Conservation (phyloP, 2,329 filamentous ascomycete genomes). For the Talaromyces sp. region DNA sequence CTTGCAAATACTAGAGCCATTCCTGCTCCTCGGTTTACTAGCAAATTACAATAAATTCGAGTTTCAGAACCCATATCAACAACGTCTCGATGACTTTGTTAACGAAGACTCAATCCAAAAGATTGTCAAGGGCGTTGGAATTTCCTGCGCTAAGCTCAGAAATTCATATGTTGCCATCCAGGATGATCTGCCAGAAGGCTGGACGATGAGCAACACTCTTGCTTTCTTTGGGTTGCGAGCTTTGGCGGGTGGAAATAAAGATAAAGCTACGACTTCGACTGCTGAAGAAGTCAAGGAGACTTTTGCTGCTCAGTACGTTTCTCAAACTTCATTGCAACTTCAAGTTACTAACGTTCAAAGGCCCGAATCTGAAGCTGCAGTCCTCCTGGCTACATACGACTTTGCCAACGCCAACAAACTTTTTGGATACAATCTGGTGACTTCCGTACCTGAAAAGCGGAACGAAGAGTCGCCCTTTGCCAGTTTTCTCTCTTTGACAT, state of each 20-base stretch:
- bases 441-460: conserved; percentile 57
- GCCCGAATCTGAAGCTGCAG: conserved; percentile 72
- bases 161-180: conserved; percentile 79
- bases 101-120: conserved; percentile 84
- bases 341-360: conserved; percentile 46
- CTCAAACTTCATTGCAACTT: conserved; percentile 19
- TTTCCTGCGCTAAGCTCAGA: conserved; percentile 65
- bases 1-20: conserved; percentile 65
- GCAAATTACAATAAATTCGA: conserved; percentile 99
- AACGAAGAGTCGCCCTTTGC: conserved; percentile 71
- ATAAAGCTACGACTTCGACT: conserved; percentile 59
- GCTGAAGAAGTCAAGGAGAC: conserved; percentile 77
- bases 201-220: conserved; percentile 77
- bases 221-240: conserved; percentile 79
- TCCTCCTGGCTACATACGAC: conserved; percentile 84
- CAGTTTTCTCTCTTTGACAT: conserved; percentile 80
- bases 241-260: conserved; percentile 66
- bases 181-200: conserved; percentile 85
- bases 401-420: conserved; percentile 93
- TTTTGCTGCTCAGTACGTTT: conserved; percentile 73
- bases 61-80: conserved; percentile 91
- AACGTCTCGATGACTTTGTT: conserved; percentile 90
- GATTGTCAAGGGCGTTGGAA: conserved; percentile 72
- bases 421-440: conserved; percentile 82
- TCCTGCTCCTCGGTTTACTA: conserved; percentile 78